Evolutionary conservation across 2,329 filamentous ascomycete species (phyloP).

Genomic region (Paecilomyces fulvus): DNA sequence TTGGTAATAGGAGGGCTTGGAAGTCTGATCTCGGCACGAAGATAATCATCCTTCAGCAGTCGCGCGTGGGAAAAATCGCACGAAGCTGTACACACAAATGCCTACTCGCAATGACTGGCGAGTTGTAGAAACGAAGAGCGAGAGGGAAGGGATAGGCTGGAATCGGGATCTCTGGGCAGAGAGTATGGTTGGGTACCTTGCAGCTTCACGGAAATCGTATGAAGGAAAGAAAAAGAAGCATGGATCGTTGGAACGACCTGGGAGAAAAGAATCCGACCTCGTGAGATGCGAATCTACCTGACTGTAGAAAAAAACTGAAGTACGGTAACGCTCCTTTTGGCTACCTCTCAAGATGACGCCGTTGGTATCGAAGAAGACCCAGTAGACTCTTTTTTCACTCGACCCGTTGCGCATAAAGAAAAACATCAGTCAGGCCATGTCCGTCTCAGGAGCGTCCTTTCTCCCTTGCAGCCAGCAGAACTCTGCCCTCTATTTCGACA

Average conservation of each 20-base stretch:
- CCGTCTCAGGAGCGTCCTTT: constrained; percentile 1
- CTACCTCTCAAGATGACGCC: constrained; percentile 10
- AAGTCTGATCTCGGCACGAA: constrained; percentile 54
- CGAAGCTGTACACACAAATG: constrained; percentile 68
- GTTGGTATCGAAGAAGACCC: constrained; percentile 2
- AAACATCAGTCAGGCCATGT: constrained; percentile 2
- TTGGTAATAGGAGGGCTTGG: constrained; percentile 41
- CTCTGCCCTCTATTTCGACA: constrained; percentile 1
- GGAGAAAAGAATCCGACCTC: neutral
- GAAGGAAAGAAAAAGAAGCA: constrained; percentile 5
- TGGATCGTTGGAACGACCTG: neutral
- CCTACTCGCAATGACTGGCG: constrained; percentile 26
- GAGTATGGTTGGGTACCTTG: neutral
- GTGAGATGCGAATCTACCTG: constrained; percentile 8
- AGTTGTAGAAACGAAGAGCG: constrained; percentile 3
- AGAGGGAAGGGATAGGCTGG: constrained; percentile 2
- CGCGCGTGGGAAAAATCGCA: constrained; percentile 47
- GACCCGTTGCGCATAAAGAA: constrained; percentile 13
- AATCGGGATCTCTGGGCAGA: neutral
- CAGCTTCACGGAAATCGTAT: neutral
- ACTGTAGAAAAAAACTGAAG: constrained; percentile 4
- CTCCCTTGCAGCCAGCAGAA: neutral
- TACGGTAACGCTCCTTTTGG: constrained; percentile 11
- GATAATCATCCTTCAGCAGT: constrained; percentile 58
- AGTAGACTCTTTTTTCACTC: neutral